These are phyloP conservation scores for Stachybotrys echinatus DNA, from an alignment of 2,329 filamentous ascomycete species.

Conservation along the genomic window DNA sequence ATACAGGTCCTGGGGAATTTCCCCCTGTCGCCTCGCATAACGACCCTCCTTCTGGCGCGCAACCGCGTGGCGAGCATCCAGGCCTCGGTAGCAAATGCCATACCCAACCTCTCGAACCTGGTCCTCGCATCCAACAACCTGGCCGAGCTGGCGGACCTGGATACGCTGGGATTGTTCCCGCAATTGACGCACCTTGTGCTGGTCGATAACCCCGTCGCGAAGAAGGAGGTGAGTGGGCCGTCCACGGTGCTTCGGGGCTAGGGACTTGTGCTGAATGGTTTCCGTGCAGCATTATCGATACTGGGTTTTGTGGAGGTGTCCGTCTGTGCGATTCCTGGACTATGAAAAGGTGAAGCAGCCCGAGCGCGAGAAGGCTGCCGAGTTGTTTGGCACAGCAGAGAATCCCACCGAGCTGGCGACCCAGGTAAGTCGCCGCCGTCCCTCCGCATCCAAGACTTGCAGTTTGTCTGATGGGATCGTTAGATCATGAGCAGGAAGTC, in stretches of 20 bases:
- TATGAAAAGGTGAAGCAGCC: constrained; percentile 85
- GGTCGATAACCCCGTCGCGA: constrained; percentile 82
- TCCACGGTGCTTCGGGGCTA: neutral
- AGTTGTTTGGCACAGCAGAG: constrained; percentile 76
- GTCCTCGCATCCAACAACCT: constrained; percentile 81
- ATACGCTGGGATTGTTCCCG: constrained; percentile 65
- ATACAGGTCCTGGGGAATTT: constrained; percentile 88
- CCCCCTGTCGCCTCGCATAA: constrained; percentile 81
- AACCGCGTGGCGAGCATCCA: constrained; percentile 86
- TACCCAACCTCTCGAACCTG: constrained; percentile 78
- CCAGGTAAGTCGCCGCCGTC: constrained; percentile 47
- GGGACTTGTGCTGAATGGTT: constrained; percentile 2
- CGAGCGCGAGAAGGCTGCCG: constrained; percentile 69
- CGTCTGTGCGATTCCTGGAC: constrained; percentile 83
- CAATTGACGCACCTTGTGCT: constrained; percentile 75
- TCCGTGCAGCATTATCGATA: constrained; percentile 73
- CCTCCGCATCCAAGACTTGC: no score
- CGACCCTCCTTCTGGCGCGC: constrained; percentile 80
- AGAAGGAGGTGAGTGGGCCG: constrained; percentile 72
- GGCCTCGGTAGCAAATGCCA: constrained; percentile 62
- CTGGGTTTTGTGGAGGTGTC: constrained; percentile 86
- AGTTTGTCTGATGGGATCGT: no score
- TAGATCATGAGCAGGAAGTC: constrained; percentile 86
- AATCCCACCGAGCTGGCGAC: constrained; percentile 76
- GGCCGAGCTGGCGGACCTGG: constrained; percentile 78